Percentiles rank a stretch among this genome's conserved stretches.
Conservation (phyloP, 2,329 filamentous ascomycete species). For the Cladosporium sp. region DNA sequence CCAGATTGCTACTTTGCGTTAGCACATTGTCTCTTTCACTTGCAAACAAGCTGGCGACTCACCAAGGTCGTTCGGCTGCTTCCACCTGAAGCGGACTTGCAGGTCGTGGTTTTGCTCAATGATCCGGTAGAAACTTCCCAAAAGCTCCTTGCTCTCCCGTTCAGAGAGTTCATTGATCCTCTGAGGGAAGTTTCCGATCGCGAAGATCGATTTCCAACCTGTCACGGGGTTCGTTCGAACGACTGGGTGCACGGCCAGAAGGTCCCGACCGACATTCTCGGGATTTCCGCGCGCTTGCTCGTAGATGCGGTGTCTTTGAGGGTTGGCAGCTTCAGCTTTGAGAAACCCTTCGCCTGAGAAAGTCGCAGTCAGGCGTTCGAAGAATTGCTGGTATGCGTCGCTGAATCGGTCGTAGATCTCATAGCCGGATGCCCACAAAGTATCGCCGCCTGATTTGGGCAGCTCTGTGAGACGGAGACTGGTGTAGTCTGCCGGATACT, state of each 20-base stretch:
- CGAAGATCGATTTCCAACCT: conserved; percentile 57
- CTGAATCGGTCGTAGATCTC: conserved; percentile 64
- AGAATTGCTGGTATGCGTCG: conserved; percentile 52
- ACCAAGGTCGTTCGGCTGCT: conserved; percentile 46
- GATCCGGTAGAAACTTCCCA: conserved; percentile 37
- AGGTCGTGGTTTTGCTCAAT: conserved; percentile 41
- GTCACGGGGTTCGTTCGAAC: conserved; percentile 61
- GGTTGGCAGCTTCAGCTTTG: conserved; percentile 10
- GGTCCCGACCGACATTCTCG: conserved; percentile 6
- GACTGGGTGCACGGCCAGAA: conserved; percentile 53
- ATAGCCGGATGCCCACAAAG: conserved; percentile 60
- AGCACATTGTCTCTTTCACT: background rate
- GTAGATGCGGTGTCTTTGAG: conserved; percentile 32
- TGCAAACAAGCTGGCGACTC: conserved; percentile 14
- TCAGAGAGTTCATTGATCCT: conserved; percentile 44
- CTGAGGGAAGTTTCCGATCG: conserved; percentile 34
- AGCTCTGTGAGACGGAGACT: conserved; percentile 54
- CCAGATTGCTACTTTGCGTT: conserved; percentile 52
- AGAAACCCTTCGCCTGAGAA: conserved; percentile 22
- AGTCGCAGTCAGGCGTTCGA: conserved; percentile 56
- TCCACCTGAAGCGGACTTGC: conserved; percentile 49
- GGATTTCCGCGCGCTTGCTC: conserved; percentile 23
- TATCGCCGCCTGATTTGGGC: conserved; percentile 47
- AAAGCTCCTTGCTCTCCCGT: conserved; percentile 41
- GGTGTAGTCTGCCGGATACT: conserved; percentile 60